phyloP scores from a whole-genome alignment of 2,329 filamentous ascomycete genomes.

The Aspergillus calidoustus region DNA sequence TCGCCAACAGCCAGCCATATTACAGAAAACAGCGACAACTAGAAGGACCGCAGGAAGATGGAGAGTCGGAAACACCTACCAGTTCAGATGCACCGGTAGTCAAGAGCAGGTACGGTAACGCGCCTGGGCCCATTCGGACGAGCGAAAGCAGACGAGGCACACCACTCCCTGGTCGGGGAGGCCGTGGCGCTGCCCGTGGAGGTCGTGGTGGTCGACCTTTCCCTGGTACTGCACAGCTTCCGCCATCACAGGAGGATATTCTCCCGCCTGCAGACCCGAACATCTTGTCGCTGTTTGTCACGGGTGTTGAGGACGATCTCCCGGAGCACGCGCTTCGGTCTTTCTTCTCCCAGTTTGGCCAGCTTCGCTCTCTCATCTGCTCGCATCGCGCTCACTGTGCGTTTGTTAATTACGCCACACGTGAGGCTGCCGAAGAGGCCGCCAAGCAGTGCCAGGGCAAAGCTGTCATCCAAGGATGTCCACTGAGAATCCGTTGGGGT shows the following conservation, averaged over 20 bases:
- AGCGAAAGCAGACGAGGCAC: constrained; percentile 57
- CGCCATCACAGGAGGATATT: constrained; percentile 83
- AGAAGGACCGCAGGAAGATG: constrained; percentile 56
- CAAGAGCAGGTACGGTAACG: constrained; percentile 48
- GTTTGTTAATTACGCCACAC: constrained; percentile 90
- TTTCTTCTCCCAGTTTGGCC: constrained; percentile 87
- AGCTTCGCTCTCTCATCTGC: constrained; percentile 90
- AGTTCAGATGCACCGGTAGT: constrained; percentile 46
- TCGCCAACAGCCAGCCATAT: constrained; percentile 94
- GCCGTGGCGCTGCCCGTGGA: constrained; percentile 54
- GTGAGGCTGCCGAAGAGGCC: constrained; percentile 83
- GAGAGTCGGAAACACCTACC: constrained; percentile 45
- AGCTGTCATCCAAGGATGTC: constrained; percentile 88
- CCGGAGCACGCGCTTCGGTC: constrained; percentile 89
- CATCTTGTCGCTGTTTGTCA: constrained; percentile 92
- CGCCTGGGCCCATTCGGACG: constrained; percentile 74
- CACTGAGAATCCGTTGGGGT: constrained; percentile 88
- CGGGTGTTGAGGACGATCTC: constrained; percentile 93
- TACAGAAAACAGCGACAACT: constrained; percentile 84
- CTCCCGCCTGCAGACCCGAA: constrained; percentile 80
- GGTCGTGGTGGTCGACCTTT: constrained; percentile 63
- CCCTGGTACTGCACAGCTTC: constrained; percentile 72
- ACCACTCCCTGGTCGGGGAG: constrained; percentile 43
- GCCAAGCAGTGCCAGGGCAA: constrained; percentile 84
- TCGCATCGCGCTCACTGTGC: constrained; percentile 97